Conservation (phyloP, 2,329 filamentous ascomycete species). For the Claviceps sp. region DNA sequence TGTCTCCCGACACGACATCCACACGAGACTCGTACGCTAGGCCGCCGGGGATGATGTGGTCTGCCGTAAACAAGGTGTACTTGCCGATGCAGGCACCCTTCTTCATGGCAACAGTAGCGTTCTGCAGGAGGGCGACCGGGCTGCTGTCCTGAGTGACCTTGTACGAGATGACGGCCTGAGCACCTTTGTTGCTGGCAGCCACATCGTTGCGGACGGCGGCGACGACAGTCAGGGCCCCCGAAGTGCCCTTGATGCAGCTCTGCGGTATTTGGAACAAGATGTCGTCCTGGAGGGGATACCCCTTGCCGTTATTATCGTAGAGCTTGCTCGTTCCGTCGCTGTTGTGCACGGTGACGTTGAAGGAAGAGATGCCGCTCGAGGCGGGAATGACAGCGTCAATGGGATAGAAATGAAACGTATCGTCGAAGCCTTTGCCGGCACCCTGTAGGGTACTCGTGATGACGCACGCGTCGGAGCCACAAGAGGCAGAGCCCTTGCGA, state of each 20-base stretch:
- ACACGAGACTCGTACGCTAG: slow-evolving; percentile 31
- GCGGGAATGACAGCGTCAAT: slow-evolving; percentile 37
- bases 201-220: slow-evolving; percentile 38
- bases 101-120: slow-evolving; percentile 24
- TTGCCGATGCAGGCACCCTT: slow-evolving; percentile 30
- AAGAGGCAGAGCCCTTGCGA: slow-evolving; percentile 33
- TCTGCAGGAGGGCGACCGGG: slow-evolving; percentile 28
- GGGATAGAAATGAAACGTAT: slow-evolving; percentile 44
- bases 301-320: slow-evolving; percentile 44
- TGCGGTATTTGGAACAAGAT: slow-evolving; percentile 42
- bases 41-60: slow-evolving; percentile 30
- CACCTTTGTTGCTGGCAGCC: slow-evolving; percentile 21
- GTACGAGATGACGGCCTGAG: slow-evolving; percentile 29
- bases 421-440: slow-evolving; percentile 42
- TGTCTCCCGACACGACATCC: slow-evolving; percentile 29
- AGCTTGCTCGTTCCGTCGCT: slow-evolving; percentile 30
- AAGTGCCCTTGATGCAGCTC: slow-evolving; percentile 36
- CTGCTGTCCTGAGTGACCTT: slow-evolving; percentile 26
- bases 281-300: slow-evolving; percentile 40
- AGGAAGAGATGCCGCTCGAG: slow-evolving; percentile 46
- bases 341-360: slow-evolving; percentile 38
- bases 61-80: slow-evolving; percentile 35
- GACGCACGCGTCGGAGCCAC: slow-evolving; percentile 28
- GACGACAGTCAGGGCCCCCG: slow-evolving; percentile 29
- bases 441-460: slow-evolving; percentile 33